Evolutionary conservation across 148 eudicot genomes (phyloP).

Genomic region (Amaranthus cruentus): DNA sequence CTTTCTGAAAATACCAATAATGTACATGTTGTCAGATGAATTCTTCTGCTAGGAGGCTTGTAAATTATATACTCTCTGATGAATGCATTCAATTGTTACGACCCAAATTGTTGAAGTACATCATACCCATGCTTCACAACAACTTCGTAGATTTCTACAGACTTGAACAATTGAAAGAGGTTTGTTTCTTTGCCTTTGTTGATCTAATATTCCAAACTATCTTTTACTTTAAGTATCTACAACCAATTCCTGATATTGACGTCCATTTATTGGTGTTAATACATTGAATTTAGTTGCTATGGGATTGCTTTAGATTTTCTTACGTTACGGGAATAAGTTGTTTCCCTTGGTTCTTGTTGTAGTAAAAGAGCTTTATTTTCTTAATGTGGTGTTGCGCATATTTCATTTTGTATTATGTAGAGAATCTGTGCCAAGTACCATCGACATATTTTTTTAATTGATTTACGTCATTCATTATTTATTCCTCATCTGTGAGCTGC

Average conservation of each 20-base stretch:
- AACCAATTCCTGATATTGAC: neutral
- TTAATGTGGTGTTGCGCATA: neutral
- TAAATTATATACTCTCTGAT: constrained; percentile 52
- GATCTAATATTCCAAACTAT: neutral
- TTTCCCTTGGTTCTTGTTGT: neutral
- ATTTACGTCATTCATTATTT: neutral
- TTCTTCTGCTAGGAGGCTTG: constrained; percentile 23
- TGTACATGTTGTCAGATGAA: constrained; percentile 14
- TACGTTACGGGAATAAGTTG: no score
- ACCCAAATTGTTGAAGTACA: constrained; percentile 47
- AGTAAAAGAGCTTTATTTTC: constrained; percentile 6
- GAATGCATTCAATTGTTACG: constrained; percentile 35
- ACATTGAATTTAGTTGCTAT: neutral
- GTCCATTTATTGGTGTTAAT: neutral
- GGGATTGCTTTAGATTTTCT: neutral
- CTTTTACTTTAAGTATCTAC: neutral
- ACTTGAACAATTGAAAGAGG: constrained; percentile 55
- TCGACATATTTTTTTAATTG: neutral
- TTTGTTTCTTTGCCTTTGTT: constrained; percentile 17
- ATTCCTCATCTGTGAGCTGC: neutral
- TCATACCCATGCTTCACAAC: constrained; percentile 58
- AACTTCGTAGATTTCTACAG: constrained; percentile 53
- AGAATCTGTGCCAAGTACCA: neutral
- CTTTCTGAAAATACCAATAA: neutral
- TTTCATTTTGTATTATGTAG: neutral